Base-by-base conservation (phyloP, 192 early-diverging fungal species). In the Backusella tuberculispora region DNA sequence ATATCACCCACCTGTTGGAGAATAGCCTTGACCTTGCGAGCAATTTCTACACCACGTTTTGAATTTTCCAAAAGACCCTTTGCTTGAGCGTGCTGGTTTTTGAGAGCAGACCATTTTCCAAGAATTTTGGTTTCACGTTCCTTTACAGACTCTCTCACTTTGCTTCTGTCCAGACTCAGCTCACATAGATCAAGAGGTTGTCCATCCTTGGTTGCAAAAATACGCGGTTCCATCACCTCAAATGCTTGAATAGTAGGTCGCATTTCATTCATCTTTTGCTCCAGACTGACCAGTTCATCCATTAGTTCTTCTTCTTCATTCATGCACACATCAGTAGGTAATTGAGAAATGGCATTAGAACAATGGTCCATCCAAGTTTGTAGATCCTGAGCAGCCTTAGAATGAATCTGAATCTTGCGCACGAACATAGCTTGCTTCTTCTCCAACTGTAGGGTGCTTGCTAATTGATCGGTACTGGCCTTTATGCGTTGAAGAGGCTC, bases 31-130 rank as follows among this genome's bases (percentile, higher is more conserved):
- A 72, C 69, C 26, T 80, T 80, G 38, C 79, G 43, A 4, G 79
- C 74, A 67, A 80, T 73, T 8, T 75, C 74, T 5, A 73, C 71
- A 5, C 42, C 74, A 21, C 42, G 66, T 3, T 50, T 24, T 1
- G 74, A 71, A 2, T 47, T 40, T 26, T 77, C 78, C 10, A 82
- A n/a, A 29, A 76, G 38, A 5, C 42, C 69, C 26, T 56, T 70
- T 41, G 77, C 48, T n/a, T 63, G 19, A 12, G 19, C 42, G 4
- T 77, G 64, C 29, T 77, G 70, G 13, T 77, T 45, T 40, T 75
- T 78, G 1, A 84, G 66, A 3, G 50, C 66, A 56, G 76, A 29
- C 83, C 83, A 84, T 46, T 78, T 71, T 7, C 76, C 73, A 19
- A 84, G 42, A 13, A 84, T 71, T 14, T 44, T 24, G 9, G 71